A percentile compares a stretch with the other conserved stretches of the same genome.
phyloP scores from a whole-genome alignment of 768 basidiomycete species.

The Clitopilus hobsonii region DNA sequence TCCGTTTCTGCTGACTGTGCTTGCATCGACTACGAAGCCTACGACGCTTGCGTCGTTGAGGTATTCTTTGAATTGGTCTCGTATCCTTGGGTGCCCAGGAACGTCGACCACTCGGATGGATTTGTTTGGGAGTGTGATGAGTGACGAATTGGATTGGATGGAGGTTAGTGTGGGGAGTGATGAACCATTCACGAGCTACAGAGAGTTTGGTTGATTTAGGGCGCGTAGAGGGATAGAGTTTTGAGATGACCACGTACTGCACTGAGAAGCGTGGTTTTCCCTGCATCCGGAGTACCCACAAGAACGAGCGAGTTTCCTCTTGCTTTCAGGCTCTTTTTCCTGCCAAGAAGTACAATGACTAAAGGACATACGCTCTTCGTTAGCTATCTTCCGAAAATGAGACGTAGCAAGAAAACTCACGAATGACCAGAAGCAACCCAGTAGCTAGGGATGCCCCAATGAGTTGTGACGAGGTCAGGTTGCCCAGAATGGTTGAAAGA shows the following conservation, averaged over 20 bases:
- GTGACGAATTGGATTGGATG: slow-evolving; percentile 63
- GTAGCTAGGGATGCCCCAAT: neutral
- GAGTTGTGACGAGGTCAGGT: neutral
- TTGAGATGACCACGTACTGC: slow-evolving; percentile 40
- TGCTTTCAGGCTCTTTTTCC: slow-evolving; percentile 36
- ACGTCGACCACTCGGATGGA: slow-evolving; percentile 61
- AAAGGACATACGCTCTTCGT: neutral
- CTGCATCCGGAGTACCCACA: slow-evolving; percentile 71
- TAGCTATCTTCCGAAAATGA: neutral
- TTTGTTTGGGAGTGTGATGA: slow-evolving; percentile 38
- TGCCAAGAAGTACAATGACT: slow-evolving; percentile 36
- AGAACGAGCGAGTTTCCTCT: slow-evolving; percentile 64
- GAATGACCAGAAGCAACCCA: neutral
- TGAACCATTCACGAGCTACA: slow-evolving; percentile 61
- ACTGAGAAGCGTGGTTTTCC: slow-evolving; percentile 77
- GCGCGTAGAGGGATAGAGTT: neutral
- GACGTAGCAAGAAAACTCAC: neutral
- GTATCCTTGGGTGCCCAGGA: slow-evolving; percentile 81
- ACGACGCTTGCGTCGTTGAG: slow-evolving; percentile 59
- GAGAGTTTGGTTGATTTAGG: slow-evolving; percentile 1
- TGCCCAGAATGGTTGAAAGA: too few relatives aligned
- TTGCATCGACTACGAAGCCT: slow-evolving; percentile 78
- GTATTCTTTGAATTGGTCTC: slow-evolving; percentile 68
- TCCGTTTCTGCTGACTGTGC: slow-evolving; percentile 72
- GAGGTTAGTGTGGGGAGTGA: slow-evolving; percentile 71